phyloP scores from a whole-genome alignment of 2,329 filamentous ascomycete genomes.

The Colletotrichum neosansevieriae region DNA sequence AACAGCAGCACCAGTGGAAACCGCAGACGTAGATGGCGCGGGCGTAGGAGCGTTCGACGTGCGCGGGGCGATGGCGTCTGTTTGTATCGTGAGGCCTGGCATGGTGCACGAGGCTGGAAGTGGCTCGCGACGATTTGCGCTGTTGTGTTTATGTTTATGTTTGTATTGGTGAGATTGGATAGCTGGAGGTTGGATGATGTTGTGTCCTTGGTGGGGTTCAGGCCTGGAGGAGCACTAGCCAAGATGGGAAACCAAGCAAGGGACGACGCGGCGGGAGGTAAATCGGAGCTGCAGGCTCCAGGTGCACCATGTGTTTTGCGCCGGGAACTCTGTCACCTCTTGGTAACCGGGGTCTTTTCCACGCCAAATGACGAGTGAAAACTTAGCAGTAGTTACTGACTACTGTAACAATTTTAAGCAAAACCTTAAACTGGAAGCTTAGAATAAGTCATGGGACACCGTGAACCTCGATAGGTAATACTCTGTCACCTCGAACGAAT shows the following conservation, averaged over 20 bases:
- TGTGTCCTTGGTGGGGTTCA: slow-evolving; percentile 33
- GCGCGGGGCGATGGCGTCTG: slow-evolving; percentile 40
- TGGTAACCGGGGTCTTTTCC: no score
- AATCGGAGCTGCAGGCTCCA: slow-evolving; percentile 21
- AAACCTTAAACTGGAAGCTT: no score
- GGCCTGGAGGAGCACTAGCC: neutral
- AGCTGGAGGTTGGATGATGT: slow-evolving; percentile 12
- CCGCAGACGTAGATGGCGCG: slow-evolving; percentile 2
- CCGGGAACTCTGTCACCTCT: no score
- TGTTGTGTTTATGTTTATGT: slow-evolving; percentile 12
- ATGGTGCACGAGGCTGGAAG: slow-evolving; percentile 42
- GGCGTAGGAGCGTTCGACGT: slow-evolving; percentile 42
- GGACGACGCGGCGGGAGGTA: slow-evolving; percentile 7
- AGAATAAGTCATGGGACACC: no score
- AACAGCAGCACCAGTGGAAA: neutral
- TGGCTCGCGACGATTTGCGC: slow-evolving; percentile 5
- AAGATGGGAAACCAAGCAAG: slow-evolving; percentile 12
- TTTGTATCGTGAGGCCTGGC: slow-evolving; percentile 48
- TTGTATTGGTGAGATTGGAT: slow-evolving; percentile 5
- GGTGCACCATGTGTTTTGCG: slow-evolving; percentile 29
- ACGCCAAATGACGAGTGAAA: no score
- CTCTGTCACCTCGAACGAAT: slow-evolving; percentile 23
- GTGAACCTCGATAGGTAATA: no score
- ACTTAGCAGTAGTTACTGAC: no score
- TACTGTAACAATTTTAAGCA: no score